Conservation (phyloP, 495 filamentous ascomycete genomes). For the Poronia punctata region DNA sequence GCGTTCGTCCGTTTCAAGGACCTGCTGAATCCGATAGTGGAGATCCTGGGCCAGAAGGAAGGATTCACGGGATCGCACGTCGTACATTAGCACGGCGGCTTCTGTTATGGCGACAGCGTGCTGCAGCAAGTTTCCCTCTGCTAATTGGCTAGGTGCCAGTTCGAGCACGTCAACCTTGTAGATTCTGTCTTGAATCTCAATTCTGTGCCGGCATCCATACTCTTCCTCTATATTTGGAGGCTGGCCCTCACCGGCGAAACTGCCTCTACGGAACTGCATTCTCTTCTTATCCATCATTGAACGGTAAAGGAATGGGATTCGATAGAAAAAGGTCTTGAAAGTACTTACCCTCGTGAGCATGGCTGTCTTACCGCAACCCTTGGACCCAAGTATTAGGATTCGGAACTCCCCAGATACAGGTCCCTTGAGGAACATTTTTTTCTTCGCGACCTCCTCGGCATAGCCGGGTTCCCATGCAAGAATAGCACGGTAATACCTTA, state of each 20-base stretch:
- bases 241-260: slow-evolving; percentile 15
- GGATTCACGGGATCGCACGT: slow-evolving; percentile 27
- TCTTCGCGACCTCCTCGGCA: slow-evolving; percentile 6
- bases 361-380: slow-evolving; percentile 36
- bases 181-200: slow-evolving; percentile 21
- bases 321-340: neutral
- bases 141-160: slow-evolving; percentile 29
- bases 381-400: slow-evolving; percentile 34
- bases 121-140: slow-evolving; percentile 23
- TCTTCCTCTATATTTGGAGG: slow-evolving; percentile 22
- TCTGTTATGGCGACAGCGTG: slow-evolving; percentile 35
- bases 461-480: slow-evolving; percentile 32
- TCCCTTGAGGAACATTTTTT: slow-evolving; percentile 7
- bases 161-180: slow-evolving; percentile 36
- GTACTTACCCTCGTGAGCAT: slow-evolving; percentile 31
- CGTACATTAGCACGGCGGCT: slow-evolving; percentile 34
- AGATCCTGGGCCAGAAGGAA: slow-evolving; percentile 23
- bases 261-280: slow-evolving; percentile 26
- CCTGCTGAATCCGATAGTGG: slow-evolving; percentile 23
- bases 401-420: slow-evolving; percentile 30
- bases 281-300: no score
- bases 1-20: slow-evolving; percentile 7
- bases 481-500: slow-evolving; percentile 35
- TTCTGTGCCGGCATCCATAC: slow-evolving; percentile 26
- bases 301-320: neutral